Percentiles rank a stretch among this genome's conserved stretches.
Conservation (phyloP, 2,329 filamentous ascomycete genomes). For the Phyllosticta citribraziliensis region DNA sequence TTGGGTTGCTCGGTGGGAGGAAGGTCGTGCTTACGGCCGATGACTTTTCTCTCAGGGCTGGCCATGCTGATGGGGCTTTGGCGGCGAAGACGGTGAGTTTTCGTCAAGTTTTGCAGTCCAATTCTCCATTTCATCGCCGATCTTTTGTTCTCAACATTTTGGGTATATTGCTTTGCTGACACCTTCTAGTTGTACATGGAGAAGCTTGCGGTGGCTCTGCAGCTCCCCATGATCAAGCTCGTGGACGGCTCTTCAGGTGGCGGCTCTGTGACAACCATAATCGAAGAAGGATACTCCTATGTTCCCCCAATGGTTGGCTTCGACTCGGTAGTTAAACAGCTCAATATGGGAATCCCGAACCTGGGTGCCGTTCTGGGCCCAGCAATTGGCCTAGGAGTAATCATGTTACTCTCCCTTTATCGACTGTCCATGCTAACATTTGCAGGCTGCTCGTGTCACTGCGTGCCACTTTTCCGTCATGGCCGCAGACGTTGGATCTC, state of each 20-base stretch:
- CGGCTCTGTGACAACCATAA: conserved; percentile 52
- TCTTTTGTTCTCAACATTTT: neutral
- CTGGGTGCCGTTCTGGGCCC: conserved; percentile 53
- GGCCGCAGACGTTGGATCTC: conserved; percentile 50
- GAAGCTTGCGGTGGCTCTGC: conserved; percentile 48
- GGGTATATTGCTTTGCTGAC: conserved; percentile 12
- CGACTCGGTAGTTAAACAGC: conserved; percentile 43
- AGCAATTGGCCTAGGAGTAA: conserved; percentile 56
- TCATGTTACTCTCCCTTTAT: conserved; percentile 36
- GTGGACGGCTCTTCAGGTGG: conserved; percentile 56
- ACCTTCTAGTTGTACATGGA: conserved; percentile 44
- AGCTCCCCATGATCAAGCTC: conserved; percentile 52
- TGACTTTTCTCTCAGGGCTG: conserved; percentile 53
- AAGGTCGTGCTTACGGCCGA: conserved; percentile 53
- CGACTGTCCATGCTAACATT: neutral
- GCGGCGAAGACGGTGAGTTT: conserved; percentile 42
- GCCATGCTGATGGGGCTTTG: conserved; percentile 53
- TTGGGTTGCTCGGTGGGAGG: conserved; percentile 43
- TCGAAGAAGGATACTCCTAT: conserved; percentile 47
- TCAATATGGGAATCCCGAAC: conserved; percentile 56
- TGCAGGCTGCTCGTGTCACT: neutral
- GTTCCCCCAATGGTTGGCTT: conserved; percentile 48
- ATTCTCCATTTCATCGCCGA: neutral
- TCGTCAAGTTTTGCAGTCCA: neutral
- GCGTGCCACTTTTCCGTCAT: conserved; percentile 57